A percentile compares a stretch with the other conserved stretches of the same genome.
phyloP scores from a whole-genome alignment of 768 basidiomycete genomes.

The Naematelia encephala region DNA sequence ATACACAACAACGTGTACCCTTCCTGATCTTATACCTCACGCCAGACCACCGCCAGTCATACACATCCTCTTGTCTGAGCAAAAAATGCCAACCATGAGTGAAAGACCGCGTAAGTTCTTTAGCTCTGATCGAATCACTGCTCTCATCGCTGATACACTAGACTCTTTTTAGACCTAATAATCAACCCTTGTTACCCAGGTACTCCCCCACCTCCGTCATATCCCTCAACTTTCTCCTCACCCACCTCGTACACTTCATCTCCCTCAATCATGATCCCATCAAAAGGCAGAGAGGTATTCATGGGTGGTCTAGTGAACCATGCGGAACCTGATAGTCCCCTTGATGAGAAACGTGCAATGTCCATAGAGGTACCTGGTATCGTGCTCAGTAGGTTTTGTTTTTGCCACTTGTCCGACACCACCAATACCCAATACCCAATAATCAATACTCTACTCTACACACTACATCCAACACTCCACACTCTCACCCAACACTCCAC shows the following conservation, averaged over 20 bases:
- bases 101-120: not conserved
- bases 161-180: not conserved
- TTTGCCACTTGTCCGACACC: no score
- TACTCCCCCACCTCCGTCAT: not conserved
- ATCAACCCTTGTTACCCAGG: not conserved
- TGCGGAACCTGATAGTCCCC: not conserved
- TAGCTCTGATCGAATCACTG: not conserved
- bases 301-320: not conserved
- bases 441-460: no score
- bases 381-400: not conserved
- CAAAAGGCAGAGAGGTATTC: not conserved
- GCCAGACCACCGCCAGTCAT: no score
- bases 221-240: not conserved
- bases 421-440: no score
- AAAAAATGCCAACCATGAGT: not conserved
- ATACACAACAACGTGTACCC: no score
- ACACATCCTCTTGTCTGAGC: no score
- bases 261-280: not conserved
- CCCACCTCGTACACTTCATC: not conserved
- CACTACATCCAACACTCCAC: no score
- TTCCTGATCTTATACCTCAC: no score
- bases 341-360: not conserved
- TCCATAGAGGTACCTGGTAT: not conserved
- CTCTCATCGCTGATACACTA: not conserved
- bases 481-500: no score